Conservation (phyloP, 2,329 filamentous ascomycete species). For the Talaromyces albobiverticillius region DNA sequence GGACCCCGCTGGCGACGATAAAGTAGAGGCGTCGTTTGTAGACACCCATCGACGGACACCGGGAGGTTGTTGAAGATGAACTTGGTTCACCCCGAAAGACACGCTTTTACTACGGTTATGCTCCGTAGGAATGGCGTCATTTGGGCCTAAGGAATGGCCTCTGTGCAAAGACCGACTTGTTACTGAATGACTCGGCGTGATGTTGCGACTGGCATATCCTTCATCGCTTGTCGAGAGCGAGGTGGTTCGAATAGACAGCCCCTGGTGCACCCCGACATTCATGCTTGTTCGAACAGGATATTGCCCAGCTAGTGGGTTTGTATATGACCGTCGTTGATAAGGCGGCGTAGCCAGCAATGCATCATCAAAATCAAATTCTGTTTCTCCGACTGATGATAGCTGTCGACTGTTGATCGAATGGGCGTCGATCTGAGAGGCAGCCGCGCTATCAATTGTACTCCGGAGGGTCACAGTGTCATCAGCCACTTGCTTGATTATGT, state of each 20-base stretch:
- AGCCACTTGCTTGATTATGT: constrained; percentile 34
- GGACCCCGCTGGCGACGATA: constrained; percentile 15
- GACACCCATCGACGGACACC: constrained; percentile 22
- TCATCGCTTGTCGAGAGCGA: constrained; percentile 23
- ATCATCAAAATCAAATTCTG: constrained; percentile 32
- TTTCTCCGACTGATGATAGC: constrained; percentile 26
- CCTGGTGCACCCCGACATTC: constrained; percentile 10
- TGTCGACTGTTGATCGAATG: constrained; percentile 25
- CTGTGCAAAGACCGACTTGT: constrained; percentile 9
- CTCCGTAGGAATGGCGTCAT: constrained; percentile 15
- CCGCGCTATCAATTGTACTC: constrained; percentile 22
- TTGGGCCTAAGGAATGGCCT: constrained; percentile 17
- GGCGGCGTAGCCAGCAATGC: constrained; percentile 24
- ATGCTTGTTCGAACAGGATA: background rate
- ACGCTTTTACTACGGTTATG: constrained; percentile 21
- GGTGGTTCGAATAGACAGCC: constrained; percentile 17
- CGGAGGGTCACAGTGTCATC: constrained; percentile 36
- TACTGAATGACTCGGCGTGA: constrained; percentile 15
- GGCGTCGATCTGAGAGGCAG: constrained; percentile 24
- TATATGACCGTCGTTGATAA: constrained; percentile 21
- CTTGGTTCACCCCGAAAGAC: constrained; percentile 13
- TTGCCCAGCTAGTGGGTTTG: background rate
- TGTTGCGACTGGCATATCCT: constrained; percentile 25
- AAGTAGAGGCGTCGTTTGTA: constrained; percentile 7
- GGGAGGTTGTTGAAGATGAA: constrained; percentile 5